phyloP scores from a whole-genome alignment of 495 filamentous ascomycete species.

The Tuber brumale region DNA sequence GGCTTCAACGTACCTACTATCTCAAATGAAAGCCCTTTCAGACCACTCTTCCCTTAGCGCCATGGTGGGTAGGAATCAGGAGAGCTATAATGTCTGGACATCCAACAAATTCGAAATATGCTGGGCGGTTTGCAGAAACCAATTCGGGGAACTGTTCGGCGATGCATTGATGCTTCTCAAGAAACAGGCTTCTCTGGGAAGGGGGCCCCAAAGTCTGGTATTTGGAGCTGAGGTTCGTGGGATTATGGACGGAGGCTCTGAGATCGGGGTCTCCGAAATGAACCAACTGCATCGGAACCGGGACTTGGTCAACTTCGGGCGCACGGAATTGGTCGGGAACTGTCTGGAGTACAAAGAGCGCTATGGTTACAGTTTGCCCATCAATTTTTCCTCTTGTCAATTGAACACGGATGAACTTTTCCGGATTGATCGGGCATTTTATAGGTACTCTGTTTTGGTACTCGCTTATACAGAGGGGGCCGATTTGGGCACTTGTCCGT shows the following conservation, averaged over 20 bases:
- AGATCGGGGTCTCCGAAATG: background rate
- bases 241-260: background rate
- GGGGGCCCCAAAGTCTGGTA: background rate
- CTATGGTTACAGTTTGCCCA: background rate
- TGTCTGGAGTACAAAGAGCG: background rate
- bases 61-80: background rate
- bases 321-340: background rate
- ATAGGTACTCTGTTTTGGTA: background rate
- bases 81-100: background rate
- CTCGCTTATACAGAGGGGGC: background rate
- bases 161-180: conserved; percentile 1
- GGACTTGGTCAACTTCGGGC: background rate
- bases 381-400: background rate
- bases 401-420: background rate
- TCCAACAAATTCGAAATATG: conserved; percentile 2
- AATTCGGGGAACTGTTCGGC: background rate
- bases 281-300: background rate
- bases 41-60: background rate
- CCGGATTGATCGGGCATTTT: background rate
- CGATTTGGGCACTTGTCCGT: background rate
- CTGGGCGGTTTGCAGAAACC: background rate
- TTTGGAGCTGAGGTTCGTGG: background rate
- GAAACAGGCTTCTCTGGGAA: conserved; percentile 1
- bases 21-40: background rate
- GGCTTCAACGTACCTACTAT: background rate